Base-by-base conservation (phyloP, 345 rosid species). In the Cardamine occulta region DNA sequence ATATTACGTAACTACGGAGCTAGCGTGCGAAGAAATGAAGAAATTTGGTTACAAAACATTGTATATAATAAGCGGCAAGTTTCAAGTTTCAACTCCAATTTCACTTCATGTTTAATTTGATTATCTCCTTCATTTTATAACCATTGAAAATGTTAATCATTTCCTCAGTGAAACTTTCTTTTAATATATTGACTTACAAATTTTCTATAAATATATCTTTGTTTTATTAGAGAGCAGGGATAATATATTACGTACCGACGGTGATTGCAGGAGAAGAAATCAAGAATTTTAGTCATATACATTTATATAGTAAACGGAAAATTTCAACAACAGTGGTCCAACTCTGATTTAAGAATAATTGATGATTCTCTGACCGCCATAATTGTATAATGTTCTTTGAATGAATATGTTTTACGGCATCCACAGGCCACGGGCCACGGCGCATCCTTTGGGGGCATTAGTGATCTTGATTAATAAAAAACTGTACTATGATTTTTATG, bases 191-290 rank as follows among this genome's bases (percentile, higher is more conserved):
- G 61, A 8, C 52, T 49, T 11, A 37, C 29, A 15, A 52, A 39
- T 18, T 29, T 28, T 34, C 19, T 24, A 34, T 14, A 44, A 18
- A 8, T 18, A 7, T 19, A 4, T 18, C 2, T 24, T 45, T 56
- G 56, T 73, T 65, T 56, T 34, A 60, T 58, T 13, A 42, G 58
- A 74, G 39, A 45, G 32, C 73, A 66, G 34, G 53, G 39, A 1
- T 59, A 66, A 67, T 67, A 49, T 58, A 59, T 67, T 67, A 59
- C 68, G 79, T 49, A 49, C 2, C 29, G 68, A 67, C n/a, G 35
- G 63, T 26, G 63, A 68, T 60, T 9, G 35, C 26, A 58, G 45
- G 62, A 49, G 18, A 60, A 58, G 10, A 49, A 49, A 51, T 49
- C 63, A 68, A 67, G 44, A 35, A 29, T 2, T 2, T 60, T 59